Evolutionary conservation across 306 rosid species (phyloP), one percentile per base, ranked within the genome.

Genomic region (Alnus glutinosa): DNA sequence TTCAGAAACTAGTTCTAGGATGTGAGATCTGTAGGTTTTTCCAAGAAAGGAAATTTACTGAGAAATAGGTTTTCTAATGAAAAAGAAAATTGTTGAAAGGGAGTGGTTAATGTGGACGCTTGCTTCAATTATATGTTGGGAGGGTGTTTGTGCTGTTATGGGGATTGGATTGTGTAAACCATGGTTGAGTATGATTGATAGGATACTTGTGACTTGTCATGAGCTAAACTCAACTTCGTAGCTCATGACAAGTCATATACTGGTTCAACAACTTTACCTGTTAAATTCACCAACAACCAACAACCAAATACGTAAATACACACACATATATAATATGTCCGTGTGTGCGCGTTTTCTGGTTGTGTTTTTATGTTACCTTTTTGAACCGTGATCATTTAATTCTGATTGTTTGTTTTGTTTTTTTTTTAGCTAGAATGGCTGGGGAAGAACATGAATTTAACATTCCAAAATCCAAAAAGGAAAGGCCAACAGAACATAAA

Each of bases 11-110:
- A 7, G 37, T 32, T 54, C 79, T 81, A 16, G 76, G 73, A 44
- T 80, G 72, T 77, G 84, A 82, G 91, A 90, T 87, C 94, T 86
- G 86, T 63, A 74, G 32, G 76, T 23, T 1, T 55, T 80, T 16
- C 28, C 9, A 16, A 44, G 48, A 46, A 47, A 37, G 47, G 10
- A 18, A 57, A 57, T 75, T 76, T 66, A 51, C 12, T 77, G 54
- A 68, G 55, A 52, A 51, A 36, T 78, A 37, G 46, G 42, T 78
- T 28, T 78, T 75, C 30, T 30, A 42, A 63, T 70, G 39, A 30
- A 23, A 46, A 47, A 75, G 70, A 70, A 13, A 82, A 50, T 49
- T 9, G 77, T 10, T 76, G 28, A 23, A 23, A 23, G 28, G 28
- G 28, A 23, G 28, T 23, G 28, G 28, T 23, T 23, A 23, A 23